Evolutionary conservation across 2,329 filamentous ascomycete species (phyloP), one percentile per base, ranked within the genome.

Genomic region (Colletotrichum euphorbiae): DNA sequence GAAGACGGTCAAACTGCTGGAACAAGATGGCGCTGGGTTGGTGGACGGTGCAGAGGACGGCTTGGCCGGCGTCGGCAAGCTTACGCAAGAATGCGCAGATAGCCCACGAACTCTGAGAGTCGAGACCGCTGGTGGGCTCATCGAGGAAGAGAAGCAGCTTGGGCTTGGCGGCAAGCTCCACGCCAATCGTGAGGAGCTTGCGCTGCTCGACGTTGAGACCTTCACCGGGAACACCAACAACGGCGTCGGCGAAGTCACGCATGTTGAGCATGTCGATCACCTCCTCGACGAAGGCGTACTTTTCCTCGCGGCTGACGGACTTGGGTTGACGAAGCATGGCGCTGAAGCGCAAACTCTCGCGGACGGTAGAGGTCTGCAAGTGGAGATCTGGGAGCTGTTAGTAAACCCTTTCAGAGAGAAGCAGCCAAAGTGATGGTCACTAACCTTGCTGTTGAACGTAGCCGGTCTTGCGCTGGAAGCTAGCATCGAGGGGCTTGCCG

Each of bases 201-300:
- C 87, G 81, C 73, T 90, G 87, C 69, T 90, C 87, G 2, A 89
- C 85, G 52, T 89, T 88, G 8, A 90, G 80, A 8, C 87, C 88
- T 61, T 85, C 84, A 1, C 89, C 89, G 0, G 88, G 86, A 0
- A 87, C 81, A 69, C 90, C 90, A 31, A 91, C 88, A 3, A 91
- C 83, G 0, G 89, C 88, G 50, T 91, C 86, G 12, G 89, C 87
- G 65, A 90, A 91, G 60, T 90, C 88, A 31, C 85, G 79, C 88
- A 91, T 90, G 74, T 88, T 85, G 24, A 91, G 81, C 81, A 91
- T 87, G 75, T 85, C 83, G 73, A 91, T 90, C 19, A 91, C 87
- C 46, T 89, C 83, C 69, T 91, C 88, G 4, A 90, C 89, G 57
- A 88, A 90, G 0, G 78, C 83, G 69, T 84, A 83, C 76, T 90